Evolutionary conservation across 1,284 basidiomycete species (phyloP).

Genomic region (Papiliotrema flavescens): DNA sequence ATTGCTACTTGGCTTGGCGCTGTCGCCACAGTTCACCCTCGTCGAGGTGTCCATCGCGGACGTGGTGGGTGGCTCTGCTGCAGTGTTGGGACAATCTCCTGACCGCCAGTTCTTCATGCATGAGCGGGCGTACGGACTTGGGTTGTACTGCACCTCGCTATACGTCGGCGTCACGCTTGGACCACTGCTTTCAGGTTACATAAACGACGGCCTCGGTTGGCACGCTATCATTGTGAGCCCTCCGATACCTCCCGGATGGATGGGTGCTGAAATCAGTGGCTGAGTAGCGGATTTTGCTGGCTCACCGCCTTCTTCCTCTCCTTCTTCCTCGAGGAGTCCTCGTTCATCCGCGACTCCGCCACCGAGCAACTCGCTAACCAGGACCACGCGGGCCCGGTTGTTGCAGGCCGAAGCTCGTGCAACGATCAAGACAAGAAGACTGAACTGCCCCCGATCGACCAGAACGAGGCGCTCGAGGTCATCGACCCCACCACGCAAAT

Average conservation of each 20-base stretch:
- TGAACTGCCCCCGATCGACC: background rate
- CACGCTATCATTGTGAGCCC: constrained; percentile 16
- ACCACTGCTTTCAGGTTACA: constrained; percentile 24
- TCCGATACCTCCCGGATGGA: background rate
- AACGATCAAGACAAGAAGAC: background rate
- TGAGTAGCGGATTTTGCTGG: constrained; percentile 14
- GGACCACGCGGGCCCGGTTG: background rate
- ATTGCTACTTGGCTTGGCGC: constrained; percentile 16
- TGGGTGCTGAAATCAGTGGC: constrained; percentile 10
- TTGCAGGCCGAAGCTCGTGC: background rate
- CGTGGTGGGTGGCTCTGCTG: constrained; percentile 12
- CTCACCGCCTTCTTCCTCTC: constrained; percentile 22
- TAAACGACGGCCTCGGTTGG: constrained; percentile 26
- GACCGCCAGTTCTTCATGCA: constrained; percentile 27
- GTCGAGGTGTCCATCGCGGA: constrained; percentile 27
- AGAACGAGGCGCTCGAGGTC: background rate
- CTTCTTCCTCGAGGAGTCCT: constrained; percentile 30
- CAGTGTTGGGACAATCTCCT: background rate
- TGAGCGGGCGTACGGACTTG: constrained; percentile 23
- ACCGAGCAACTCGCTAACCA: background rate
- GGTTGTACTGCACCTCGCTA: constrained; percentile 20
- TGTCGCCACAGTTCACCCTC: constrained; percentile 20
- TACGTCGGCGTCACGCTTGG: constrained; percentile 22
- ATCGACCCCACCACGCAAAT: background rate
- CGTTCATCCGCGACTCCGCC: constrained; percentile 13